phyloP scores from a whole-genome alignment of 179 eudicot genomes.

The Gypsophila paniculata region DNA sequence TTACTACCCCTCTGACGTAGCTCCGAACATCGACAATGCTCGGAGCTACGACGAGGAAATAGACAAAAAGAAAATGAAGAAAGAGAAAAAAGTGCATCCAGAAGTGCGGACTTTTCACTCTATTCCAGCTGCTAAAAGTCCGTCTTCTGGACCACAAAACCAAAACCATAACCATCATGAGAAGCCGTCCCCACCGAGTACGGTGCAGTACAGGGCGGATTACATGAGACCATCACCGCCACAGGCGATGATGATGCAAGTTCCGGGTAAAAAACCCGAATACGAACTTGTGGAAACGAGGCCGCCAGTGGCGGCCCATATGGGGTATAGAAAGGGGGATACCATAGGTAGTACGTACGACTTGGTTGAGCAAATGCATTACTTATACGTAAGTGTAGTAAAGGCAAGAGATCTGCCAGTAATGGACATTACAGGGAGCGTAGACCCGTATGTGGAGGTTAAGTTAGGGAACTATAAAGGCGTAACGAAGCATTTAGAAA shows the following conservation, averaged over 20 bases:
- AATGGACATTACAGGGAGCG: slow-evolving; percentile 79
- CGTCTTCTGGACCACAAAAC: slow-evolving; percentile 12
- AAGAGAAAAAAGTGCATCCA: slow-evolving; percentile 37
- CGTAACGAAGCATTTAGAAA: slow-evolving; percentile 65
- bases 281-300: slow-evolving; percentile 71
- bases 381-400: slow-evolving; percentile 62
- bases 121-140: slow-evolving; percentile 37
- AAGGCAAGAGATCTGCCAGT: slow-evolving; percentile 81
- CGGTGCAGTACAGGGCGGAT: slow-evolving; percentile 43
- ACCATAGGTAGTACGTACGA: slow-evolving; percentile 71
- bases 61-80: slow-evolving; percentile 16
- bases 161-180: slow-evolving; percentile 19
- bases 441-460: slow-evolving; percentile 91
- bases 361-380: slow-evolving; percentile 78
- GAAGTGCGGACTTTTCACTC: slow-evolving; percentile 70
- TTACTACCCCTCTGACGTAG: slow-evolving; percentile 34
- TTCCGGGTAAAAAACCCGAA: slow-evolving; percentile 64
- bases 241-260: slow-evolving; percentile 51
- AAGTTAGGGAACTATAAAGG: slow-evolving; percentile 82
- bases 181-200: slow-evolving; percentile 7
- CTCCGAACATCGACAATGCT: slow-evolving; percentile 24
- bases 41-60: slow-evolving; percentile 20
- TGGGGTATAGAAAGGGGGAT: slow-evolving; percentile 73
- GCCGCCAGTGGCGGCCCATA: slow-evolving; percentile 79
- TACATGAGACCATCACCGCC: slow-evolving; percentile 41